Base-by-base conservation (phyloP, 2,329 filamentous ascomycete species). In the Aspergillus oerlinghausenensis region DNA sequence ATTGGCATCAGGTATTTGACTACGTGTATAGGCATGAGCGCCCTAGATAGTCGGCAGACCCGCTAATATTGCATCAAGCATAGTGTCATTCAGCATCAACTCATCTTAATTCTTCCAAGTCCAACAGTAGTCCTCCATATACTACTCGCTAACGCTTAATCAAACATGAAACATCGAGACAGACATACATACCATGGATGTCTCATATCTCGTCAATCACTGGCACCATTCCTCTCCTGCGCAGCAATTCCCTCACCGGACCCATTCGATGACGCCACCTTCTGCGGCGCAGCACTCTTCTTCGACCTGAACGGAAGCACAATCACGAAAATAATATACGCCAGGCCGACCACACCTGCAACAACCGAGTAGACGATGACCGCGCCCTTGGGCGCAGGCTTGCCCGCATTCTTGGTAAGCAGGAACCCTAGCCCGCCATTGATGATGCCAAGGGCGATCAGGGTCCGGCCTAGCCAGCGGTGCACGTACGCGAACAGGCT, bases 381-480 rank as follows among this genome's bases (percentile, higher is more conserved):
- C 0, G 70, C 71, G 14, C 66, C 65, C 1, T 55, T 60, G 3
- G 65, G 66, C 17, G 66, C 67, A n/a, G 70, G 70, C 23, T 69
- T 62, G 4, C 60, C 65, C 71, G 75, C 35, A 74, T 70, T 23
- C 76, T 71, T 2, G 79, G 77, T 19, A 82, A 69, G 56, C 72
- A 23, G 68, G 40, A 84, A 75, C 0, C 82, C 82, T 1, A 84
- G 67, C 0, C 82, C 82, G n/a, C 80, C 82, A 63, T 84, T 84
- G 65, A 84, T 73, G 55, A 84, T 80, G 3, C 80, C 82, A 0
- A 84, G 68, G 0, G 77, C 71, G 11, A 85, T 77, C 23, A 79
- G 72, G 28, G 73, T 61, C 4, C 82, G 75, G 19, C 82, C 82
- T 26, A 83, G 63, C 82, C 82, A 85, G 50, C 83, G 73, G 62